Evolutionary conservation across 306 rosid genomes (phyloP).

Genomic region (Ammopiptanthus mongolicus): DNA sequence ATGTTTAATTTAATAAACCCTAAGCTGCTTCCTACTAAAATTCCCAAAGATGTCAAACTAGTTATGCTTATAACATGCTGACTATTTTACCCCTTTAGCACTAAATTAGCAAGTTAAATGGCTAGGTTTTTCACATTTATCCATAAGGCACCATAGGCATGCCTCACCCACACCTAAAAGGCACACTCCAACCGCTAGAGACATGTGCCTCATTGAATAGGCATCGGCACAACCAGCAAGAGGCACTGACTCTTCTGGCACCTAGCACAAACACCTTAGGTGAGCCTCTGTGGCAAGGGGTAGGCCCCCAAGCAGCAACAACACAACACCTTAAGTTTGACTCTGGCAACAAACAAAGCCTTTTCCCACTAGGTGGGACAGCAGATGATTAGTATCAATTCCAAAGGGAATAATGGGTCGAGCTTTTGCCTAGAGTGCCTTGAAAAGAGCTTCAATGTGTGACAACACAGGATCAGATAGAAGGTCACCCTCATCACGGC

Average conservation of each 20-base stretch:
- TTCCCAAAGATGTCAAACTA: neutral
- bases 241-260: neutral
- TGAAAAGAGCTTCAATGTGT: neutral
- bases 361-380: no score
- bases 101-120: neutral
- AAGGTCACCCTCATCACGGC: no score
- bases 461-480: no score
- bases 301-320: no score
- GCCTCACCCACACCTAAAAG: neutral
- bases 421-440: neutral
- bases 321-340: no score
- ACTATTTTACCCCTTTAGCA: neutral
- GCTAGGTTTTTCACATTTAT: neutral
- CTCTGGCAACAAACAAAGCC: no score
- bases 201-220: neutral
- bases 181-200: neutral
- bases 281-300: no score
- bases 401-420: neutral
- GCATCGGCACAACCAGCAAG: neutral
- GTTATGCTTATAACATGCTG: neutral
- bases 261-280: neutral
- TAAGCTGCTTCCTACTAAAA: neutral
- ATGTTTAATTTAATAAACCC: neutral
- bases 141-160: neutral
- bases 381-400: neutral